Base-by-base conservation (phyloP, 23 red algal genomes). In the Gracilaria vermiculophylla region DNA sequence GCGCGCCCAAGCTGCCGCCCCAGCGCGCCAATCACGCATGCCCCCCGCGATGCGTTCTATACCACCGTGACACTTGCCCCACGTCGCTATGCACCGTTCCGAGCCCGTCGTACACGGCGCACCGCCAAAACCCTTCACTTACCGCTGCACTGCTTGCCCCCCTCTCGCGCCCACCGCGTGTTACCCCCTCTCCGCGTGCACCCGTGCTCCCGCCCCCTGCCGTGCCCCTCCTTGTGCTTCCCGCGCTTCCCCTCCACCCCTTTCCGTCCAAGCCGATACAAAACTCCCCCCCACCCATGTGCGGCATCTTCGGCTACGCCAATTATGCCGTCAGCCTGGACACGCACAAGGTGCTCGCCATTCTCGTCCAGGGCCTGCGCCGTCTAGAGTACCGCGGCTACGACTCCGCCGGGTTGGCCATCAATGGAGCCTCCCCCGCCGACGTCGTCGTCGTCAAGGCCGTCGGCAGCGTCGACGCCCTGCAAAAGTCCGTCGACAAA, bases 371-470 rank as follows among this genome's bases (percentile, higher is more conserved):
- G 39, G 96, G 96, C 2, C 80, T 98, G 73, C 83, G 89, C 58
- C 90, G 96, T 33, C 70, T 98, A 41, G 96, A 98, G 78, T 98
- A 98, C 57, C 96, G 96, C 24, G 96, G 96, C 39, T 98, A 98
- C 33, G 96, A 98, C 76, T 92, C 87, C 7, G 96, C 96, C 0
- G 96, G 96, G 10, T 52, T 98, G 16, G 92, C 88, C 28, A 40
- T 94, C 75, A 92, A 98, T 53, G 88, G 92, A 76, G 67, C 65
- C 35, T 78, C 73, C 58, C 19, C 52, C 17, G 39, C 61, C 50
- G 76, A 78, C 58, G 42, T 58, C 47, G 57, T 94, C 53, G 92
- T 98, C 72, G 57, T 98, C 74, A 92, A 92, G 37, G 70, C 80
- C 57, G 80, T 90, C 5, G 96, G 96, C 61, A 83, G 85, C 37